Evolutionary conservation across 1,139 yeast genomes (phyloP), one percentile per base, ranked within the genome.

Genomic region (Geotrichum fermentans): DNA sequence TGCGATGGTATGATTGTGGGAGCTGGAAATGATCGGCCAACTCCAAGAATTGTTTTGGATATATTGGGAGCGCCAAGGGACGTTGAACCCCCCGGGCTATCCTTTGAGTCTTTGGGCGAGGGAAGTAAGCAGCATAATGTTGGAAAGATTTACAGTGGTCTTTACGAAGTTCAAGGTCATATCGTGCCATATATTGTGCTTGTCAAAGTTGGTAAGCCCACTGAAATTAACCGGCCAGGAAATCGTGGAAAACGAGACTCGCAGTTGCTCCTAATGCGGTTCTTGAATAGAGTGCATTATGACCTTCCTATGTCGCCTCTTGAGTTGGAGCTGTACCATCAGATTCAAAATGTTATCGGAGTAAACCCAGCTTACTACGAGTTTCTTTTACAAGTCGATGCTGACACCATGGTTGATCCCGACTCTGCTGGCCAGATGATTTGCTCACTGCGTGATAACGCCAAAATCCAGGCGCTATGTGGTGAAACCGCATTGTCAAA

Each of bases 1-100:
- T 71, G 74, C 50, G 74, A 70, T 52, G 74, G 74, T 59, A 69
- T 69, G 68, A 68, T 70, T 60, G 66, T 67, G 20, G 74, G 74
- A 52, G 67, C 72, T 17, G 74, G 73, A 29, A 70, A 71, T 53
- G 74, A 70, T 39, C 58, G 64, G 34, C 69, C 74, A 2, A 70
- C 74, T 1, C 74, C 74, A 7, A 58, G 69, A 38, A 69, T 70
- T 44, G 74, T 70, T 20, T 58, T 70, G 21, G 73, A 70, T 48
- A 69, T 70, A 55, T 58, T 71, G 14, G 74, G 73, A 1, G 63
- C 62, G 32, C 69, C 71, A 4, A 62, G 64, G 11, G 67, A 69
- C 41, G 62, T 61, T 6, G 71, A 69, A 38, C 72, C 73, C 7
- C 70, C 67, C 22, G 69, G 73, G 1, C 56, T 64, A 20, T 60